Evolutionary conservation across 2,329 filamentous ascomycete genomes (phyloP).

Genomic region (Xylaria sp.): DNA sequence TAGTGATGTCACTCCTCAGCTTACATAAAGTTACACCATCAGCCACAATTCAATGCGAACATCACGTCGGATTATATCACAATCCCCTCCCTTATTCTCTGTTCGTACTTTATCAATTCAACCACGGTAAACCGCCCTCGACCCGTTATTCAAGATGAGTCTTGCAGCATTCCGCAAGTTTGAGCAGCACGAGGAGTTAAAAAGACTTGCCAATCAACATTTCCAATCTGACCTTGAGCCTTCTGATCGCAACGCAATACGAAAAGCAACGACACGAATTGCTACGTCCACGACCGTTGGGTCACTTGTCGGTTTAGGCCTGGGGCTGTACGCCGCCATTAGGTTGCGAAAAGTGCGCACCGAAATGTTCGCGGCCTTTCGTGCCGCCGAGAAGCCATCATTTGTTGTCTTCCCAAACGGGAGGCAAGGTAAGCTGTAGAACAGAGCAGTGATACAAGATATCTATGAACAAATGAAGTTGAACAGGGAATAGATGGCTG

Average conservation of each 20-base stretch:
- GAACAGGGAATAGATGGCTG: not conserved
- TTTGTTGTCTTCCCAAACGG: slow-evolving; percentile 71
- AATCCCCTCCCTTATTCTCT: not conserved
- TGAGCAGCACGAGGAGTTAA: slow-evolving; percentile 59
- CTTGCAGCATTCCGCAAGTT: slow-evolving; percentile 51
- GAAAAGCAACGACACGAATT: slow-evolving; percentile 65
- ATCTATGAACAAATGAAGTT: not conserved
- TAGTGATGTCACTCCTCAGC: slow-evolving; percentile 30
- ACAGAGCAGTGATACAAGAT: not conserved
- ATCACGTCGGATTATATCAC: not conserved
- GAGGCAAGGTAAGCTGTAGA: slow-evolving; percentile 57
- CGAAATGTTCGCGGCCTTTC: slow-evolving; percentile 70
- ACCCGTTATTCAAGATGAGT: slow-evolving; percentile 39
- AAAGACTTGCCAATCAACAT: slow-evolving; percentile 66
- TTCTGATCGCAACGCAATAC: slow-evolving; percentile 67
- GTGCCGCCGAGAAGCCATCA: slow-evolving; percentile 68
- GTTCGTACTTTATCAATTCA: not conserved
- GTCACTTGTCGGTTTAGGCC: slow-evolving; percentile 67
- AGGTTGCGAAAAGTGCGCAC: slow-evolving; percentile 65
- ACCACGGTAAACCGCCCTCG: not conserved
- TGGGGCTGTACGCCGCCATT: slow-evolving; percentile 67
- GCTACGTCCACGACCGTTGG: slow-evolving; percentile 66
- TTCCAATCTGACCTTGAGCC: slow-evolving; percentile 63
- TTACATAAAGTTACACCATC: slow-evolving; percentile 13
- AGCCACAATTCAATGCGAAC: not conserved